Evolutionary conservation across 1,139 yeast genomes (phyloP).

Genomic region (Debaryomyces coudertii): DNA sequence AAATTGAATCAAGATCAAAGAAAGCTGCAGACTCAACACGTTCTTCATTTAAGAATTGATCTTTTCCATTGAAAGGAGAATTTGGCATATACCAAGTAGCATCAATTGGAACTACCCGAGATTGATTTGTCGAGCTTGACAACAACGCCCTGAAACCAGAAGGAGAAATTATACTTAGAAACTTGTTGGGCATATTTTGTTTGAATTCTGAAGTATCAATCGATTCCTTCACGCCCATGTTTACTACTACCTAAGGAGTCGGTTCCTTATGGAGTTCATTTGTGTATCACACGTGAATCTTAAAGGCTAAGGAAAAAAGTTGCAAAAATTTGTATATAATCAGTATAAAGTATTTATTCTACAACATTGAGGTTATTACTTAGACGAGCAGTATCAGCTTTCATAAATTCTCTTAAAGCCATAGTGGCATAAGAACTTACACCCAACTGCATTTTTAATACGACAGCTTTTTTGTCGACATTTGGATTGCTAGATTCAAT

Average conservation of each 20-base stretch:
- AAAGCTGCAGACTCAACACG: slow-evolving; percentile 71
- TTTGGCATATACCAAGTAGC: slow-evolving; percentile 94
- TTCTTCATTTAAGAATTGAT: slow-evolving; percentile 56
- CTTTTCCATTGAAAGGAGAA: slow-evolving; percentile 57
- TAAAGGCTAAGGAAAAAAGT: not conserved
- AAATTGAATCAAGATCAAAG: slow-evolving; percentile 77
- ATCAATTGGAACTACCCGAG: slow-evolving; percentile 70
- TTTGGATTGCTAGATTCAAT: slow-evolving; percentile 36
- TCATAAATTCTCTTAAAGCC: slow-evolving; percentile 93
- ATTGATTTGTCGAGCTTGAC: slow-evolving; percentile 18
- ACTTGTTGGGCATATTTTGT: slow-evolving; percentile 11
- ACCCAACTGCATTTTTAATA: slow-evolving; percentile 76
- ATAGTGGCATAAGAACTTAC: slow-evolving; percentile 95
- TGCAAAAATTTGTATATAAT: not conserved
- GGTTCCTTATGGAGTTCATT: not conserved
- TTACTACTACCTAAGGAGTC: not conserved
- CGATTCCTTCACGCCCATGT: not conserved
- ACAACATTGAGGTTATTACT: slow-evolving; percentile 25
- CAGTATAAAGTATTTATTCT: not conserved
- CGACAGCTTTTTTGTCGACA: slow-evolving; percentile 67
- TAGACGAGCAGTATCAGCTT: slow-evolving; percentile 71
- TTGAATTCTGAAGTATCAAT: not conserved
- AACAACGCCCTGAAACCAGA: slow-evolving; percentile 24
- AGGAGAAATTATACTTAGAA: slow-evolving; percentile 23
- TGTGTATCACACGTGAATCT: not conserved